Percentiles rank a stretch among this genome's conserved stretches.
These are phyloP conservation scores for Globisporangium cederbergense DNA, from an alignment of 352 stramenopile species.

Conservation along the genomic window DNA sequence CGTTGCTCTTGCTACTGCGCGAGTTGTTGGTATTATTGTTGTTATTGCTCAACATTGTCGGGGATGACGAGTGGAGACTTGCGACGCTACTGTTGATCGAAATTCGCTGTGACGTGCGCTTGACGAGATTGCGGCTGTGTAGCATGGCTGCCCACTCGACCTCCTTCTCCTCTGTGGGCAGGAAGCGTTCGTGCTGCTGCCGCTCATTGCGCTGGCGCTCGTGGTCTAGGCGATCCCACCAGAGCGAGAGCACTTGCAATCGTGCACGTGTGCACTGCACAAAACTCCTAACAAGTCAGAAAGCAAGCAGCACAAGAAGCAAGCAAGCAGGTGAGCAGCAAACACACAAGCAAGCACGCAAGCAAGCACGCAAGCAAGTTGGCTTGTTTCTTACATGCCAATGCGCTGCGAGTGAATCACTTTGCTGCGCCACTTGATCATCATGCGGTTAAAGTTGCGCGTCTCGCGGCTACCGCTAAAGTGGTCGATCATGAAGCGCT, in stretches of 20 bases:
- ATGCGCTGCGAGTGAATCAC: slow-evolving; percentile 66
- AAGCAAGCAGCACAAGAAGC: not conserved
- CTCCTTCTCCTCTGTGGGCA: slow-evolving; percentile 37
- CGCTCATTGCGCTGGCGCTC: slow-evolving; percentile 63
- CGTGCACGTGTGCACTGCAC: slow-evolving; percentile 51
- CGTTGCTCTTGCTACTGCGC: not conserved
- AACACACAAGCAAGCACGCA: not conserved
- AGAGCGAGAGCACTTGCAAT: slow-evolving; percentile 49
- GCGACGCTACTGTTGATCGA: slow-evolving; percentile 3
- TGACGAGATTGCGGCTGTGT: slow-evolving; percentile 14
- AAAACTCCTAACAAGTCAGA: slow-evolving; percentile 26
- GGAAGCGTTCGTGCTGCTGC: slow-evolving; percentile 29
- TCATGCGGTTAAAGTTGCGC: slow-evolving; percentile 73
- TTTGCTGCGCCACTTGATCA: slow-evolving; percentile 68
- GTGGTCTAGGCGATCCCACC: slow-evolving; percentile 63
- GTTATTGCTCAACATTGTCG: slow-evolving; percentile 6
- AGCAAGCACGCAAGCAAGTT: not conserved
- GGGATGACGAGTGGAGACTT: not conserved
- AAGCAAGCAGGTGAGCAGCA: not conserved
- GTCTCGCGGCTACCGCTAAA: slow-evolving; percentile 51
- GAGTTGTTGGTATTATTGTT: slow-evolving; percentile 1
- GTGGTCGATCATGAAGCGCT: slow-evolving; percentile 58
- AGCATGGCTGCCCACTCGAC: slow-evolving; percentile 22
- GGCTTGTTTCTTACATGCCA: slow-evolving; percentile 24
- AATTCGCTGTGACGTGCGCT: not conserved